A percentile compares a stretch with the other conserved stretches of the same genome.
These are phyloP conservation scores for Suhomyces taliae DNA, from an alignment of 1,139 yeast genomes.

Conservation along the genomic window DNA sequence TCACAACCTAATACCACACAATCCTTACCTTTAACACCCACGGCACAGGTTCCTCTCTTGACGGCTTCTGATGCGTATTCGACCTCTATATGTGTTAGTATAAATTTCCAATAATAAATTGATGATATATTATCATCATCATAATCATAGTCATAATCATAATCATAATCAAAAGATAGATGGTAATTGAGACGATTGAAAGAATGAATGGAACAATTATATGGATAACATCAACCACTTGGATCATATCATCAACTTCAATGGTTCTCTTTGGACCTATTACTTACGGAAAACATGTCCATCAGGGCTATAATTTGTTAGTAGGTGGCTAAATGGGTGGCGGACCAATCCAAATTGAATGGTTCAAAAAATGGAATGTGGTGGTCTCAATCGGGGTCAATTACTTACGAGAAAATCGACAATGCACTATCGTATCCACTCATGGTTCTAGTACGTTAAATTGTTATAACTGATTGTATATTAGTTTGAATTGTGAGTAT, in stretches of 20 bases:
- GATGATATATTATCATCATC: no score
- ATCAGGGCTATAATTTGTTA: conserved; percentile 68
- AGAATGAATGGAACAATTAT: no score
- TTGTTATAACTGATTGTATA: background rate
- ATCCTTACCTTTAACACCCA: conserved; percentile 89
- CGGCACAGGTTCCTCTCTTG: conserved; percentile 97
- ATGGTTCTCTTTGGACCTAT: no score
- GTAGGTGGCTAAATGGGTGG: conserved; percentile 11
- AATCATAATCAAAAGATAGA: no score
- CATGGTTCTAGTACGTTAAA: conserved; percentile 43
- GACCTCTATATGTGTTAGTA: conserved; percentile 60
- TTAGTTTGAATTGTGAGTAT: background rate
- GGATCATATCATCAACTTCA: no score
- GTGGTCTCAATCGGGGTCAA: background rate
- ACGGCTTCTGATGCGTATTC: conserved; percentile 98
- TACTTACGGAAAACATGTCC: conserved; percentile 92
- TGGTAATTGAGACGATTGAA: no score
- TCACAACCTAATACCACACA: conserved; percentile 95
- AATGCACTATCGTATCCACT: conserved; percentile 99
- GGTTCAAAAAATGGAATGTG: background rate
- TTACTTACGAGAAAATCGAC: conserved; percentile 88
- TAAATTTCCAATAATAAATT: no score
- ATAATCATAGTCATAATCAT: no score
- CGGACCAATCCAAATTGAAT: background rate
- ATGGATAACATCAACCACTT: no score